phyloP scores from a whole-genome alignment of 2,329 filamentous ascomycete genomes.

The Cladobotryum protrusum region DNA sequence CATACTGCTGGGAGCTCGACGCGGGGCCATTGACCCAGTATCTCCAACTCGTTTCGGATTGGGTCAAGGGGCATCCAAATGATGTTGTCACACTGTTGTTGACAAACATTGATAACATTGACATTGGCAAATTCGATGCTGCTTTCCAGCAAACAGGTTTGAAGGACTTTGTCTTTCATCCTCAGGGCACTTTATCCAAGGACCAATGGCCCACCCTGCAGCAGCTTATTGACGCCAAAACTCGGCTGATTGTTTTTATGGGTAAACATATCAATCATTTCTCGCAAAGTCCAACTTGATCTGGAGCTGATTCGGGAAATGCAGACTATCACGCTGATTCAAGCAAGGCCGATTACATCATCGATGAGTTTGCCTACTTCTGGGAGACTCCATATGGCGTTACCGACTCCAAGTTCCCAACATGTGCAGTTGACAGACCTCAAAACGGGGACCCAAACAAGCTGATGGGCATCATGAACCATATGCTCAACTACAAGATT shows the following conservation, averaged over 20 bases:
- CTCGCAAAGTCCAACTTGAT: neutral
- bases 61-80: constrained; percentile 51
- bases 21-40: constrained; percentile 51
- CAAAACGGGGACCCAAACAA: constrained; percentile 28
- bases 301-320: too few relatives aligned
- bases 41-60: constrained; percentile 51
- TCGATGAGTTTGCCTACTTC: constrained; percentile 58
- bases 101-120: constrained; percentile 55
- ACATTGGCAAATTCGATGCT: constrained; percentile 47
- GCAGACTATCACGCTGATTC: constrained; percentile 56
- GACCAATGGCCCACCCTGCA: constrained; percentile 65
- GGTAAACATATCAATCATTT: constrained; percentile 31
- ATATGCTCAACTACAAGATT: constrained; percentile 27
- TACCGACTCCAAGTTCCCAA: constrained; percentile 51
- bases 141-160: constrained; percentile 52
- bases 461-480: constrained; percentile 41
- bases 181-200: constrained; percentile 34
- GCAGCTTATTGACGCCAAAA: constrained; percentile 54
- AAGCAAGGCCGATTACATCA: constrained; percentile 51
- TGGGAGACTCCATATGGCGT: constrained; percentile 71
- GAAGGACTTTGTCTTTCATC: constrained; percentile 49
- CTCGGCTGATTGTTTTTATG: constrained; percentile 65
- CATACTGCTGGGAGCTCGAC: constrained; percentile 53
- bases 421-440: constrained; percentile 61
- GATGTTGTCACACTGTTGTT: constrained; percentile 59